Evolutionary conservation across 2,329 filamentous ascomycete genomes (phyloP).

Genomic region (Ceratocystis albifundus): DNA sequence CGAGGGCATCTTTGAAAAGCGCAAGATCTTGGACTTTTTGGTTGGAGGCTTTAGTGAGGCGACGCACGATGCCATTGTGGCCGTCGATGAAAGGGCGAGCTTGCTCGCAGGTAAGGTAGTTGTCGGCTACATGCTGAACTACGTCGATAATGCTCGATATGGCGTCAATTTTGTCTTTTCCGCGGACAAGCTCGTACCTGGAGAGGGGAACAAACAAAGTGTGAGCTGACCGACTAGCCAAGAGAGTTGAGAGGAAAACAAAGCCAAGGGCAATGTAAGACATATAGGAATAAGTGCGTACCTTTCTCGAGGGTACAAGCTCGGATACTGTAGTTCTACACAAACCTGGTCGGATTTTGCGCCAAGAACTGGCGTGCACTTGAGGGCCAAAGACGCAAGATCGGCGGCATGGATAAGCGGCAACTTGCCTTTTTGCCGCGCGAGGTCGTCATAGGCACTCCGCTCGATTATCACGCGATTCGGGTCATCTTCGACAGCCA

Average conservation of each 20-base stretch:
- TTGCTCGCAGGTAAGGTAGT: slow-evolving; percentile 64
- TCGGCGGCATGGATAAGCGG: slow-evolving; percentile 48
- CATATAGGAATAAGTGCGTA: slow-evolving; percentile 30
- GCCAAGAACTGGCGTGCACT: slow-evolving; percentile 41
- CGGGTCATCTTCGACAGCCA: slow-evolving; percentile 20
- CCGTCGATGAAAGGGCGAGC: slow-evolving; percentile 58
- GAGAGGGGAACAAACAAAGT: not conserved
- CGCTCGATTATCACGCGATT: slow-evolving; percentile 16
- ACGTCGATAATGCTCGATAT: slow-evolving; percentile 61
- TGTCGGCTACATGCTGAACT: slow-evolving; percentile 56
- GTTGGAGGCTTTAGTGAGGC: slow-evolving; percentile 61
- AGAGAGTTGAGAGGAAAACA: slow-evolving; percentile 2
- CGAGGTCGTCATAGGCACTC: slow-evolving; percentile 14
- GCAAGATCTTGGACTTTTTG: slow-evolving; percentile 51
- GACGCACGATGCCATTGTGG: slow-evolving; percentile 60
- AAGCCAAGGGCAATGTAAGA: not conserved
- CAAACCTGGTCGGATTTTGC: slow-evolving; percentile 42
- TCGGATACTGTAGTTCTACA: slow-evolving; percentile 76
- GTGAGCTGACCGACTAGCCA: slow-evolving; percentile 14
- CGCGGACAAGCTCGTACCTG: slow-evolving; percentile 63
- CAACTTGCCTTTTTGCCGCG: slow-evolving; percentile 31
- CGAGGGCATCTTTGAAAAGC: slow-evolving; percentile 61
- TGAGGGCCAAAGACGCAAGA: slow-evolving; percentile 41
- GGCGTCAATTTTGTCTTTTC: slow-evolving; percentile 68
- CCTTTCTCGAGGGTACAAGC: slow-evolving; percentile 56